phyloP scores from a whole-genome alignment of 805 yeast genomes.

The Spathaspora sp. region DNA sequence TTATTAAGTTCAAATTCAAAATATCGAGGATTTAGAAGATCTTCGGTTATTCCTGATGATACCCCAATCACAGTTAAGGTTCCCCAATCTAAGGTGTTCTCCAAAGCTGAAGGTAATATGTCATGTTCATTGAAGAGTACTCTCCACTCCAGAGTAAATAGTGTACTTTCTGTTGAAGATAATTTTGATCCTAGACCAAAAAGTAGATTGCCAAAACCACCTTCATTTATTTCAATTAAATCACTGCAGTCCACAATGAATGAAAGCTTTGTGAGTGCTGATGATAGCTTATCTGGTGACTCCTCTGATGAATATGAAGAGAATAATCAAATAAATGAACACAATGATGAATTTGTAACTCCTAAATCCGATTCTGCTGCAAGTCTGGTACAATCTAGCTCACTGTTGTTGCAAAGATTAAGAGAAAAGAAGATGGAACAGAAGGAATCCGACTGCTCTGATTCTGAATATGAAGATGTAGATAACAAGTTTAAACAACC shows the following conservation, averaged over 20 bases:
- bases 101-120: neutral
- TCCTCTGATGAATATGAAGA: neutral
- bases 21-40: conserved; percentile 42
- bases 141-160: neutral
- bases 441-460: neutral
- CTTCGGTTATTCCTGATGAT: conserved; percentile 15
- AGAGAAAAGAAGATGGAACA: conserved; percentile 3
- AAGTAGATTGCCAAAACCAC: conserved; percentile 3
- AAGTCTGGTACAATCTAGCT: neutral
- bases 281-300: neutral
- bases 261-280: neutral
- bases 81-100: conserved; percentile 8
- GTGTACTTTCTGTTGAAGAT: neutral
- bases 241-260: neutral
- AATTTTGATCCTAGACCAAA: conserved; percentile 17
- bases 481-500: neutral
- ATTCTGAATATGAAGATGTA: conserved; percentile 3
- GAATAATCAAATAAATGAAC: neutral
- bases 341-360: conserved; percentile 18
- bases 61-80: conserved; percentile 21
- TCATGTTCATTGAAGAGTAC: neutral
- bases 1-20: conserved; percentile 20
- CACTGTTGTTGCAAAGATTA: conserved; percentile 9
- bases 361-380: conserved; percentile 14
- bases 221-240: neutral